These are phyloP conservation scores for Pulveroboletus sp. DNA, from an alignment of 768 basidiomycete genomes.

Conservation along the genomic window DNA sequence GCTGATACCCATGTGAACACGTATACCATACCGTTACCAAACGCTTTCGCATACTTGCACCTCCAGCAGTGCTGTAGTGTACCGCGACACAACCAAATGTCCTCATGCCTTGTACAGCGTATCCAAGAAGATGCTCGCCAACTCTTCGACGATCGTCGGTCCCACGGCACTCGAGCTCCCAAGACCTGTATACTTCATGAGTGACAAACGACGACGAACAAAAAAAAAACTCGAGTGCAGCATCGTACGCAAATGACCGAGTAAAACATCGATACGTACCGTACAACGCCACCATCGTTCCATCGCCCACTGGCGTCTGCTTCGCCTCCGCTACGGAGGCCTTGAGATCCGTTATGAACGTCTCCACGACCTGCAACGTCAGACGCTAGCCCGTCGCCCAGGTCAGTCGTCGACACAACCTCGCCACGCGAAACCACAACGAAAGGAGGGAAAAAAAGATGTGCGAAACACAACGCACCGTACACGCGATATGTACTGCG, in stretches of 20 bases:
- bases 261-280: constrained; percentile 45
- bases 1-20: too few species aligned
- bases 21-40: too few species aligned
- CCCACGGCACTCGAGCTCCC: constrained; percentile 81
- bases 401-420: not conserved
- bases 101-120: constrained; percentile 69
- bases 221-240: not conserved
- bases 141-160: constrained; percentile 68
- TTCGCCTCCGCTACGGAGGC: constrained; percentile 72
- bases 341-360: constrained; percentile 80
- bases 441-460: not conserved
- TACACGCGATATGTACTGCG: constrained; percentile 91
- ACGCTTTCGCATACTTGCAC: too few species aligned
- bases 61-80: not conserved
- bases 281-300: constrained; percentile 88
- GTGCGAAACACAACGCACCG: constrained; percentile 47
- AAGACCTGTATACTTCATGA: constrained; percentile 48
- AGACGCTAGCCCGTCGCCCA: constrained; percentile 47
- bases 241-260: not conserved
- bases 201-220: not conserved
- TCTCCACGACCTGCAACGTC: constrained; percentile 71
- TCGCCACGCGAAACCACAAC: not conserved
- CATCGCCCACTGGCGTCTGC: constrained; percentile 55
- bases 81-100: not conserved
- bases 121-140: constrained; percentile 80